Conservation (phyloP, 805 yeast genomes). For the Candida broadrunensis region DNA sequence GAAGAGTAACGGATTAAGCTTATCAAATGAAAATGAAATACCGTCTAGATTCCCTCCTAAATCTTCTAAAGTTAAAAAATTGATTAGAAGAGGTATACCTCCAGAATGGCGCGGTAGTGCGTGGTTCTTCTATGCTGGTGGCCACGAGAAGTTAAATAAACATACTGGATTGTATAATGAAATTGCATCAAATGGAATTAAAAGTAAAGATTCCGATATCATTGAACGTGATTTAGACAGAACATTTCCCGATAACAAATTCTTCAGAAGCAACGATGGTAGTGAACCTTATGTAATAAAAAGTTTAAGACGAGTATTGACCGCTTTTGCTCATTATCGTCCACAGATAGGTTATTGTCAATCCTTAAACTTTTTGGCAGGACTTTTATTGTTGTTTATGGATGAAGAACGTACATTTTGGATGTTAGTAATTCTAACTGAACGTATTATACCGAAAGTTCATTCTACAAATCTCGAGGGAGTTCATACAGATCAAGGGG, state of each 20-base stretch:
- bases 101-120: conserved; percentile 97
- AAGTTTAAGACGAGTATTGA: conserved; percentile 74
- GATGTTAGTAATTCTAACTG: conserved; percentile 92
- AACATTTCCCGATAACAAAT: conserved; percentile 90
- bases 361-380: conserved; percentile 89
- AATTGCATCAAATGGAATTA: conserved; percentile 53
- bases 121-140: conserved; percentile 94
- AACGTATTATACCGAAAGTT: conserved; percentile 81
- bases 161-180: conserved; percentile 73
- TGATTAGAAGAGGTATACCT: conserved; percentile 89
- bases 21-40: conserved; percentile 13
- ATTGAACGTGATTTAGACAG: conserved; percentile 92
- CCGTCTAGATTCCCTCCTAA: conserved; percentile 75
- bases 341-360: conserved; percentile 96
- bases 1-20: conserved; percentile 59
- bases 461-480: conserved; percentile 91
- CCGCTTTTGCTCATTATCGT: conserved; percentile 79
- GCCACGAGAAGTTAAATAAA: conserved; percentile 66
- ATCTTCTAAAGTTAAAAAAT: conserved; percentile 74
- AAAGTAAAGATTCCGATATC: conserved; percentile 81
- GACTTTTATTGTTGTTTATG: conserved; percentile 77
- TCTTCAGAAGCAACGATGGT: conserved; percentile 40
- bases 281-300: conserved; percentile 65
- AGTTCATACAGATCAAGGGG: conserved; percentile 93
- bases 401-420: conserved; percentile 90